phyloP scores from a whole-genome alignment of 2,329 filamentous ascomycete species.

The Trichoderma asperellum region DNA sequence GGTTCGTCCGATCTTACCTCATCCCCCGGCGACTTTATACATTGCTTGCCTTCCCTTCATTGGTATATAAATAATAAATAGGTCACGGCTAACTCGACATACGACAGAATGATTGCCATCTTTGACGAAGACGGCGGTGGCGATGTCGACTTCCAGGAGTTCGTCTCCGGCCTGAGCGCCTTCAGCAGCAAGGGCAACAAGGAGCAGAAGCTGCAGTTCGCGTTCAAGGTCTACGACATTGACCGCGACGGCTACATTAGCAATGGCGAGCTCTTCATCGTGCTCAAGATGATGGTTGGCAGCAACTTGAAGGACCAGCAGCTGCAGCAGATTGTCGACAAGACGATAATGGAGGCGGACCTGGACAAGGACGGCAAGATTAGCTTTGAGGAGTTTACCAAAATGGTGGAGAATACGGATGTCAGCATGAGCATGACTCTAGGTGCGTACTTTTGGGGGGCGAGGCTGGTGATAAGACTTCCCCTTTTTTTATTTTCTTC shows the following conservation, averaged over 20 bases:
- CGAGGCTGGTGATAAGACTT: background rate
- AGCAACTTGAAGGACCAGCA: conserved; percentile 99
- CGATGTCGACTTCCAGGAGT: conserved; percentile 98
- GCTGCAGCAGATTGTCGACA: conserved; percentile 98
- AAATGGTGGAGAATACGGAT: conserved; percentile 97
- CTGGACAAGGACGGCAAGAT: conserved; percentile 96
- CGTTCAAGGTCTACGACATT: conserved; percentile 99
- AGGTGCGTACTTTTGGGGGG: conserved; percentile 52
- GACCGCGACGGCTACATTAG: conserved; percentile 98
- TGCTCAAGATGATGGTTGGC: conserved; percentile 99
- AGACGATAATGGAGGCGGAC: conserved; percentile 99
- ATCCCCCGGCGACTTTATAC: background rate
- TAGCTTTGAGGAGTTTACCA: conserved; percentile 97
- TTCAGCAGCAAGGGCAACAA: conserved; percentile 99
- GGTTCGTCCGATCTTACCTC: conserved; percentile 63
- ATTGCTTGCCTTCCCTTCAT: background rate
- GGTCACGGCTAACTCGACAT: background rate
- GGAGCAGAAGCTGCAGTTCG: conserved; percentile 96
- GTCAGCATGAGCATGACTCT: conserved; percentile 76
- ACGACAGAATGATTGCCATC: conserved; percentile 89
- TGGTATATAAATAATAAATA: background rate
- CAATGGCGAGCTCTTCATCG: conserved; percentile 98
- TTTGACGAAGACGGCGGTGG: conserved; percentile 98
- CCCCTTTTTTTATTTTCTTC: background rate
- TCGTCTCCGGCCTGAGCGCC: conserved; percentile 90